Evolutionary conservation across 2,329 filamentous ascomycete genomes (phyloP).

Genomic region (Camillea tinctor): DNA sequence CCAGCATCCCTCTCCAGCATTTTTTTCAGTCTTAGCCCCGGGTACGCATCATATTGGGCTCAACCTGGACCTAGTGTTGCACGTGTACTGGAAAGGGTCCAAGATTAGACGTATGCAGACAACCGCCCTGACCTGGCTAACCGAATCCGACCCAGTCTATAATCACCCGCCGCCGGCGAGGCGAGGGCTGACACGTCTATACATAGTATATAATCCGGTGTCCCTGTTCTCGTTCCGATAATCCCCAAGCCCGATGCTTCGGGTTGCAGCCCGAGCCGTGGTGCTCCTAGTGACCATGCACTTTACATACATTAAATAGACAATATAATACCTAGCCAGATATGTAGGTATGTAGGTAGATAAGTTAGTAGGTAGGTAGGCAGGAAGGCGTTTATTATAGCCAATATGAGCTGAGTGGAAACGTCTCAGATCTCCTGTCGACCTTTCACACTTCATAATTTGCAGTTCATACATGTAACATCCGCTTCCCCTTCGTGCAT

Average conservation of each 20-base stretch:
- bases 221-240: neutral
- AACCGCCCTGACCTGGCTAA: conserved; percentile 16
- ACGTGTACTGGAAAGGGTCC: conserved; percentile 17
- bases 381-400: no score
- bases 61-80: conserved; percentile 12
- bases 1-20: conserved; percentile 17
- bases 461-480: neutral
- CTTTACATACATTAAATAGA: neutral
- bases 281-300: no score
- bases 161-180: neutral
- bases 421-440: neutral
- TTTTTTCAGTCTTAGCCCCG: conserved; percentile 13
- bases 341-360: no score
- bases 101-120: conserved; percentile 22
- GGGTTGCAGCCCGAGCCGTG: neutral
- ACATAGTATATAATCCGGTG: neutral
- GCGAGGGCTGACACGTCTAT: neutral
- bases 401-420: neutral
- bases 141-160: conserved; percentile 19
- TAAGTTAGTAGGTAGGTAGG: no score
- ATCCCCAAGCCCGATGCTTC: neutral
- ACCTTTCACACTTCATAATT: neutral
- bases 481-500: neutral
- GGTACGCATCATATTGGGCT: neutral
- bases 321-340: no score